A percentile compares a stretch with the other conserved stretches of the same genome.
phyloP scores from a whole-genome alignment of 306 rosid genomes.

The Cucumis melo region DNA sequence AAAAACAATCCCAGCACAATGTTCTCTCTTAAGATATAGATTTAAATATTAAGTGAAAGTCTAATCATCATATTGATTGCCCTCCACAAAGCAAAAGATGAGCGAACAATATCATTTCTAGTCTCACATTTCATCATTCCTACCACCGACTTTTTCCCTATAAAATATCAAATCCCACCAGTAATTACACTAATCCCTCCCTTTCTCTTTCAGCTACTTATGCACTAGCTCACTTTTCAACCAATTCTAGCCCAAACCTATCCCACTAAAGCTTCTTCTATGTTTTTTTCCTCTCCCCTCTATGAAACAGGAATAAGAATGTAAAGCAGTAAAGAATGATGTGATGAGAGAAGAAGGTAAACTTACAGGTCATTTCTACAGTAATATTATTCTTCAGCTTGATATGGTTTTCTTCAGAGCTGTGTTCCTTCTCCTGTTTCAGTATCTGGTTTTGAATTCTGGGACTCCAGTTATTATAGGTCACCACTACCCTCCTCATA shows the following conservation, averaged over 20 bases:
- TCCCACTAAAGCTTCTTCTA: neutral
- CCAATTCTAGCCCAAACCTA: slow-evolving; percentile 2
- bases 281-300: neutral
- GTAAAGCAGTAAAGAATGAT: neutral
- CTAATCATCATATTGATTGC: slow-evolving; percentile 3
- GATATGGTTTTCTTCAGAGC: slow-evolving; percentile 23
- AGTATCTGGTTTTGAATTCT: slow-evolving; percentile 15
- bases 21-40: neutral
- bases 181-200: neutral
- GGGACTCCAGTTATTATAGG: slow-evolving; percentile 11
- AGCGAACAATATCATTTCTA: slow-evolving; percentile 1
- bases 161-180: slow-evolving; percentile 9
- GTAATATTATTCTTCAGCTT: neutral
- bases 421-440: slow-evolving; percentile 30
- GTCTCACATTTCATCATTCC: slow-evolving; percentile 9
- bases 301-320: slow-evolving; percentile 1
- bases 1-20: neutral
- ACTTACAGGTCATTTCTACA: neutral
- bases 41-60: neutral
- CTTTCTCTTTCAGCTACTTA: slow-evolving; percentile 2
- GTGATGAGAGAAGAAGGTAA: neutral
- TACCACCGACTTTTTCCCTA: neutral
- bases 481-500: slow-evolving; percentile 18
- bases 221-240: slow-evolving; percentile 5
- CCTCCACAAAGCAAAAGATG: neutral